Evolutionary conservation across 2,329 filamentous ascomycete species (phyloP), one percentile per base, ranked within the genome.

Genomic region (Coleophoma eucalyptorum): DNA sequence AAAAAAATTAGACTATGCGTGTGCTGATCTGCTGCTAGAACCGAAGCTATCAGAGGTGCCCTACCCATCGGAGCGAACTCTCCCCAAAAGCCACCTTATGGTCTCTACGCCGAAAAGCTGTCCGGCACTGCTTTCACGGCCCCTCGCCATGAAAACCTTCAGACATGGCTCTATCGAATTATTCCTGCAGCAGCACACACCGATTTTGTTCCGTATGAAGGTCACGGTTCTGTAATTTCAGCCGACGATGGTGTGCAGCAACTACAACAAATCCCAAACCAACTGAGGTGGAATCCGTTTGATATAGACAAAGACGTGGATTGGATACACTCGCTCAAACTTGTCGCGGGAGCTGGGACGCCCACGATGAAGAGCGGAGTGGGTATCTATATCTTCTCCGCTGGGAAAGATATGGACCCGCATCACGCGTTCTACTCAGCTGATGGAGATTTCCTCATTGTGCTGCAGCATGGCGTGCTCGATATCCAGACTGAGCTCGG

Each of bases 101-200:
- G 89, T 1, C 81, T 96, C 26, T 94, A 94, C 70, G 83, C 89
- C 26, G 90, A 96, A 71, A 87, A 88, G 72, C 76, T 89, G 41
- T 88, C 85, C 0, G 86, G 86, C 7, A 87, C 84, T 2, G 76
- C 86, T 31, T 90, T 90, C 65, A 89, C 85, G 4, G 83, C 84
- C 1, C 84, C 86, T 0, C 75, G 87, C 26, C 74, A 81, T 64
- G 79, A 86, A 51, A 89, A 87, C 68, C 81, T 81, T 62, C 85
- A 89, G 65, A 78, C 84, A 38, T 89, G 86, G 85, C 76, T 89
- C 26, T 90, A 90, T 64, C 80, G 86, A 15, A 82, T 87, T 55
- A 70, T 85, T 41, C 84, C 86, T 2, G 81, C 84, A 0, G 82
- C 82, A 51, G 73, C 81, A 0, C 83, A 89, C 56, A 70, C 72